These are phyloP conservation scores for Erodium trifolium DNA, from an alignment of 441 rosid genomes.

Conservation along the genomic window DNA sequence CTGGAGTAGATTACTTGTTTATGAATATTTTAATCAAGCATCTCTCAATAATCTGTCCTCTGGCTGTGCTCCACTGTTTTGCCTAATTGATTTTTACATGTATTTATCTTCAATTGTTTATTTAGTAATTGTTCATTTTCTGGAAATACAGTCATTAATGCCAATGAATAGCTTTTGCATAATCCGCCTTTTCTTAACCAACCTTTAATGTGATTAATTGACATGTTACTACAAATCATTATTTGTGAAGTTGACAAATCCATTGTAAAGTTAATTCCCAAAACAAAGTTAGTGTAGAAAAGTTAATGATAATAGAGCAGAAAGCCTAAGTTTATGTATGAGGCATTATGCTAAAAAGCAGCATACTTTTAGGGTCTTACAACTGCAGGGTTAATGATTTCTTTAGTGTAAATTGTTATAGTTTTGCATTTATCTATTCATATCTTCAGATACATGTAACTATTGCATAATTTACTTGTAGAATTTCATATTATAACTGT, in stretches of 20 bases:
- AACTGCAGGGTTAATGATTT: neutral
- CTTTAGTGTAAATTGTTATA: neutral
- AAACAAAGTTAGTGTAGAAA: neutral
- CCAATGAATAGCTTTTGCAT: neutral
- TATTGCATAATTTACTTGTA: neutral
- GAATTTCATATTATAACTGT: neutral
- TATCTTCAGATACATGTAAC: slow-evolving; percentile 4
- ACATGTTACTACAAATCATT: neutral
- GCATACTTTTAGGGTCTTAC: neutral
- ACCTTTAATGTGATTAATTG: neutral
- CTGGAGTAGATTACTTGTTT: neutral
- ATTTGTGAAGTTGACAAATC: neutral
- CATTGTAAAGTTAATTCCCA: neutral
- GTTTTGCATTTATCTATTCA: neutral
- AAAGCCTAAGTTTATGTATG: neutral
- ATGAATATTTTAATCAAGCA: neutral
- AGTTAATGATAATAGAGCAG: neutral
- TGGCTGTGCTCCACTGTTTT: neutral
- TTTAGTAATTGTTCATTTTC: neutral
- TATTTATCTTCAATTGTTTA: neutral
- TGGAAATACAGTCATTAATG: neutral
- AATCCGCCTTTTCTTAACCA: neutral
- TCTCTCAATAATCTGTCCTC: neutral
- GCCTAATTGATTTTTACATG: neutral
- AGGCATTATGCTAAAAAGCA: neutral